Evolutionary conservation across 257 asterid species (phyloP).

Genomic region (Anisodus tanguticus): DNA sequence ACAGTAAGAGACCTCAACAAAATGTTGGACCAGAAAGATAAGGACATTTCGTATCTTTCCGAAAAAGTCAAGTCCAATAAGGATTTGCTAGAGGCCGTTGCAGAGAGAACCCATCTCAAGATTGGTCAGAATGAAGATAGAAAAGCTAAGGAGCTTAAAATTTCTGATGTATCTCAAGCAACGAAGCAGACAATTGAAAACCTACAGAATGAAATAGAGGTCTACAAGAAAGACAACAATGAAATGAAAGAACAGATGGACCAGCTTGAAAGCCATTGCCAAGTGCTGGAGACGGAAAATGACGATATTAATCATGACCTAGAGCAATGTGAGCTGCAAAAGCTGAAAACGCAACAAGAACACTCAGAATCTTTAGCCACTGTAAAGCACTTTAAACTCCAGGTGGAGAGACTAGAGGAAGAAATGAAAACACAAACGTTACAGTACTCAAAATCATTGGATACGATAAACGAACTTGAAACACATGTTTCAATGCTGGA

Average conservation of each 20-base stretch:
- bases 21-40: constrained; percentile 66
- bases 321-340: constrained; percentile 53
- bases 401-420: constrained; percentile 33
- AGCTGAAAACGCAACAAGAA: constrained; percentile 53
- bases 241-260: constrained; percentile 51
- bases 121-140: constrained; percentile 44
- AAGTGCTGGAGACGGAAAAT: constrained; percentile 57
- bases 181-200: constrained; percentile 56
- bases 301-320: constrained; percentile 50
- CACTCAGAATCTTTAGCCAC: constrained; percentile 55
- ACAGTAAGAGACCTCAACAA: constrained; percentile 76
- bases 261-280: constrained; percentile 55
- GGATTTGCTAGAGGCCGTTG: constrained; percentile 47
- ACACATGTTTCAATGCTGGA: constrained; percentile 62
- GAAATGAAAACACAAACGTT: constrained; percentile 33
- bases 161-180: constrained; percentile 53
- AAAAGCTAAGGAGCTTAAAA: constrained; percentile 40
- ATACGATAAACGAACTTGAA: constrained; percentile 46
- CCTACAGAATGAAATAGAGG: constrained; percentile 66
- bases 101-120: constrained; percentile 38
- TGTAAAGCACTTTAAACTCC: constrained; percentile 47
- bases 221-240: constrained; percentile 62
- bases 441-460: constrained; percentile 40
- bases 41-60: constrained; percentile 68
- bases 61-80: constrained; percentile 50